phyloP scores from a whole-genome alignment of 495 filamentous ascomycete genomes.

The Cudoniella acicularis region DNA sequence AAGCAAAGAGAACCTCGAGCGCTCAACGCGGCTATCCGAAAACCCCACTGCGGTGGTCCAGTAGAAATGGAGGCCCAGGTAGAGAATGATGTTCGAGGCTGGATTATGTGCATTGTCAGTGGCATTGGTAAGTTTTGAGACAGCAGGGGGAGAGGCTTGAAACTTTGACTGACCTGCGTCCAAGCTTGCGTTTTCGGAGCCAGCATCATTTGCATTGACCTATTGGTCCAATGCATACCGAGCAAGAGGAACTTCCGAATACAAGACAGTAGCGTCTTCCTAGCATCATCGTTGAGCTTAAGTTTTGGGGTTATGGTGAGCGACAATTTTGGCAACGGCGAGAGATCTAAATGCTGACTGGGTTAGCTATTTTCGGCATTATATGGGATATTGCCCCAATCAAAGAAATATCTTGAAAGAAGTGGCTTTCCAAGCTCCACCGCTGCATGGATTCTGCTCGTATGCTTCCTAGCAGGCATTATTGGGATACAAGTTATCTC shows the following conservation, averaged over 20 bases:
- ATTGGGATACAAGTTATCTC: conserved; percentile 81
- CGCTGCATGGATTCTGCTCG: conserved; percentile 71
- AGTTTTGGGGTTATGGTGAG: conserved; percentile 97
- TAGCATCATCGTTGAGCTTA: conserved; percentile 83
- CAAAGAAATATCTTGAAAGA: conserved; percentile 68
- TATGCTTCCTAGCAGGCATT: conserved; percentile 76
- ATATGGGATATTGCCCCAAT: conserved; percentile 89
- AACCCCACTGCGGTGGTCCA: conserved; percentile 12
- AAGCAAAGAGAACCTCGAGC: not conserved
- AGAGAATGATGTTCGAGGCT: conserved; percentile 85
- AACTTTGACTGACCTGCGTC: conserved; percentile 5
- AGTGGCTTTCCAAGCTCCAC: conserved; percentile 59
- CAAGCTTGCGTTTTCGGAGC: conserved; percentile 79
- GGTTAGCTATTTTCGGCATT: conserved; percentile 84
- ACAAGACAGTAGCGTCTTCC: conserved; percentile 81
- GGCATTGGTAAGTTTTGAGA: conserved; percentile 56
- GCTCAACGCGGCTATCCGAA: not conserved
- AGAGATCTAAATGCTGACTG: conserved; percentile 2
- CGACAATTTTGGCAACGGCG: not conserved
- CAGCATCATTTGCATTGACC: conserved; percentile 80
- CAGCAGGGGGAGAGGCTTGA: not conserved
- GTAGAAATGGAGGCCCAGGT: conserved; percentile 36
- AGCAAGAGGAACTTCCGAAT: conserved; percentile 77
- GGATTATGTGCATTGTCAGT: conserved; percentile 86
- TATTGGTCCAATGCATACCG: conserved; percentile 66